phyloP scores from a whole-genome alignment of 2,329 filamentous ascomycete genomes.

The Paramyrothecium sp. region DNA sequence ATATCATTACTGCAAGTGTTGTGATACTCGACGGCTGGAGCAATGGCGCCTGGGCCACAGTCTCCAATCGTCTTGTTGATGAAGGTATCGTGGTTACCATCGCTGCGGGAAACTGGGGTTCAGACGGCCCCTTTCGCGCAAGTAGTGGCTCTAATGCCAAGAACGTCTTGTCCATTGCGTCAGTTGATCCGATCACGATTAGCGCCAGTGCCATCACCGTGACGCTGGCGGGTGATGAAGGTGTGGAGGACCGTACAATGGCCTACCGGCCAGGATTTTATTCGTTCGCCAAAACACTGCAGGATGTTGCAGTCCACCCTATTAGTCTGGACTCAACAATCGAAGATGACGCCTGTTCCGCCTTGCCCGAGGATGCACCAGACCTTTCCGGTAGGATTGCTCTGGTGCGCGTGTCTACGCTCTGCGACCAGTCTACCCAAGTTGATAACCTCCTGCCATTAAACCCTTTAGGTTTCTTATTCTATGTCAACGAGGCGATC shows the following conservation, averaged over 20 bases:
- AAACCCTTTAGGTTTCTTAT: background rate
- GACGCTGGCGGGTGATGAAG: background rate
- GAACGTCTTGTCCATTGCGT: conserved; percentile 10
- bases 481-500: background rate
- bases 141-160: conserved; percentile 2
- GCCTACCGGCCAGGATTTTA: background rate
- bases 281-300: background rate
- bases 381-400: background rate
- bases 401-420: background rate
- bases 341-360: conserved; percentile 8
- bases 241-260: background rate
- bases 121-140: conserved; percentile 36
- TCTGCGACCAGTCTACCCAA: background rate
- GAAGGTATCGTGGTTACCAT: conserved; percentile 40
- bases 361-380: conserved; percentile 3
- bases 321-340: background rate
- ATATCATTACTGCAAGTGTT: conserved; percentile 16
- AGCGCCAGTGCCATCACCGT: background rate
- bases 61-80: conserved; percentile 27
- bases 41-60: conserved; percentile 26
- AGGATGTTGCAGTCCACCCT: background rate
- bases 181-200: background rate
- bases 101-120: conserved; percentile 42
- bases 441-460: background rate
- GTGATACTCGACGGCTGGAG: conserved; percentile 12